Evolutionary conservation across 371 early-diverging fungal genomes (phyloP).

Genomic region (Umbelopsis sp.): DNA sequence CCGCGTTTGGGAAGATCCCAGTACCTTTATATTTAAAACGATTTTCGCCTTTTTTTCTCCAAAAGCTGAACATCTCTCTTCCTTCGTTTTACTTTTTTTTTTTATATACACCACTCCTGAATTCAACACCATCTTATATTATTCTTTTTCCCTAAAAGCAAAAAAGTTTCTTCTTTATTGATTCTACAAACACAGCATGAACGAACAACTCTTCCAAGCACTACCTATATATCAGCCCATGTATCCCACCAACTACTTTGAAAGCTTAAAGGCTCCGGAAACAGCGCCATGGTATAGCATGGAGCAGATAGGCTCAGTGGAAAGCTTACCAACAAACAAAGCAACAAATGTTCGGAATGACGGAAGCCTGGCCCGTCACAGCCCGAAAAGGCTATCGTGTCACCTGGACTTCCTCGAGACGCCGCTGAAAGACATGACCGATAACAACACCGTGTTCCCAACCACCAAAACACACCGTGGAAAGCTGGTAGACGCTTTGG

Average conservation of each 20-base stretch:
- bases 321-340: slow-evolving; percentile 17
- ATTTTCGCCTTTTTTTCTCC: neutral
- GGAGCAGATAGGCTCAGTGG: slow-evolving; percentile 14
- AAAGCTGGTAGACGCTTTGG: neutral
- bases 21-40: neutral
- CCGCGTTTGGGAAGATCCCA: slow-evolving; percentile 13
- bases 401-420: slow-evolving; percentile 14
- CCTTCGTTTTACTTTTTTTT: neutral
- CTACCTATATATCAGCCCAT: neutral
- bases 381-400: slow-evolving; percentile 15
- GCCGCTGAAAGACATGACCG: slow-evolving; percentile 3
- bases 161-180: neutral
- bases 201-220: slow-evolving; percentile 2
- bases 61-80: neutral
- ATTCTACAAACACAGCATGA: neutral
- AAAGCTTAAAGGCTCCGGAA: neutral
- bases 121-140: no score
- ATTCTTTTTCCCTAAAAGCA: neutral
- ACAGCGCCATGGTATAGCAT: neutral
- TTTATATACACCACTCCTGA: neutral
- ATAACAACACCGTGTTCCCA: neutral
- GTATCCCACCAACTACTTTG: neutral
- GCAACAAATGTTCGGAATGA: slow-evolving; percentile 20
- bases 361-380: slow-evolving; percentile 8
- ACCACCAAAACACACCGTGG: neutral